phyloP scores from a whole-genome alignment of 495 filamentous ascomycete genomes.

The Neurospora tetraspora region DNA sequence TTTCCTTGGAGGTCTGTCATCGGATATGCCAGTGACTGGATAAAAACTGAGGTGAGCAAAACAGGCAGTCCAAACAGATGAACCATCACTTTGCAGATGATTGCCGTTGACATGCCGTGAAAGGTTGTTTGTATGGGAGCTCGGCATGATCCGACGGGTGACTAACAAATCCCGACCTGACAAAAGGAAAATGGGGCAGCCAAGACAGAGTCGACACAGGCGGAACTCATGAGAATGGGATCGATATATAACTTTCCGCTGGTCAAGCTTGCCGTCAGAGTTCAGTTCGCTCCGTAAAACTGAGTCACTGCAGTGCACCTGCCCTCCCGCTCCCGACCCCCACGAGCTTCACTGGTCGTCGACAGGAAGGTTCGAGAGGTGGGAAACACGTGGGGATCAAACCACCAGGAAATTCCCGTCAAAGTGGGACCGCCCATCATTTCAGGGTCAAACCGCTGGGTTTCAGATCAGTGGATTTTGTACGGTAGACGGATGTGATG shows the following conservation, averaged over 20 bases:
- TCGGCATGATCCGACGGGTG: not conserved
- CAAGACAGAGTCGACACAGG: not conserved
- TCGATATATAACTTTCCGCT: not conserved
- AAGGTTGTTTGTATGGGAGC: not conserved
- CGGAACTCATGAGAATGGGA: no score
- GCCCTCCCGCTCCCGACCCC: not conserved
- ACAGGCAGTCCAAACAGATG: not conserved
- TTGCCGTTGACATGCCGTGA: not conserved
- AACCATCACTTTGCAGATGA: not conserved
- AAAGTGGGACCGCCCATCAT: not conserved
- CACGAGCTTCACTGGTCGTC: not conserved
- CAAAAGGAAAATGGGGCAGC: not conserved
- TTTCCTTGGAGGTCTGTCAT: not conserved
- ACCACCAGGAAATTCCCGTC: not conserved
- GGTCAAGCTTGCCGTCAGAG: not conserved
- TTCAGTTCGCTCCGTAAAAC: not conserved
- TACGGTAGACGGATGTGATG: not conserved
- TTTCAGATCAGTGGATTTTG: not conserved
- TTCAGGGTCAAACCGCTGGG: not conserved
- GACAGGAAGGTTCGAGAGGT: not conserved
- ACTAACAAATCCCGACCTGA: not conserved
- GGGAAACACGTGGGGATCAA: not conserved
- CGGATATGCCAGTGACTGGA: not conserved
- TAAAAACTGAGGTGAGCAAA: not conserved
- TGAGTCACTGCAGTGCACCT: not conserved